Base-by-base conservation (phyloP, 2,329 filamentous ascomycete species). In the Fusarium verrucosum region DNA sequence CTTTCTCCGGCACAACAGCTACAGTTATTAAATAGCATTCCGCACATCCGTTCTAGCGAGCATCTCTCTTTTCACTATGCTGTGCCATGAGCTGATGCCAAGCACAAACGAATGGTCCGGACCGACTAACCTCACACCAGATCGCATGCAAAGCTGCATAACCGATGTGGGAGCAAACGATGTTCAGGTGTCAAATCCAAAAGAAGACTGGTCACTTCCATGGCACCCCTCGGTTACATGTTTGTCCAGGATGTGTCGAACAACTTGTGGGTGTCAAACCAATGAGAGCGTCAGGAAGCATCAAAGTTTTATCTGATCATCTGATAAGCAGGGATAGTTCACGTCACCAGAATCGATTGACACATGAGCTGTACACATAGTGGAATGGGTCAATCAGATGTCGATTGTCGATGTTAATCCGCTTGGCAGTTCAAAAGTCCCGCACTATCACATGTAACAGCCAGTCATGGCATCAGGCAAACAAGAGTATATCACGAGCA, bases 251-350 rank as follows among this genome's bases (percentile, higher is more conserved):
- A 26, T 14, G 23, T 10, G 22, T 40, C 33, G 25, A 36, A 17
- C 13, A 33, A 26, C 32, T 25, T 32, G 46, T 43, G 33, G 36
- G 11, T 26, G 7, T 10, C 19, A 20, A 20, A 1, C 60, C 60
- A 61, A 65, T 61, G 13, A 10, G 7, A 37, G 14, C 26, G n/a
- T 61, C 40, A 4, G 25, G 46, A 55, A 65, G 60, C 54, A 68
- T 65, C 40, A 36, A 53, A 65, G 58, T 66, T 59, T 70, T 70
- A 70, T 70, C 68, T 67, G 68, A 70, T 70, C 62, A 70, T 70
- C 68, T 70, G 68, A 70, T 70, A 69, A 69, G 26, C 50, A 22
- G 38, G 47, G 47, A 38, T 23, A 4, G 5, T 17, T 7, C 7
- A 50, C 8, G 22, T 14, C 32, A 47, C 44, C 32, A 32, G 20